These are phyloP conservation scores for Colletotrichum sp. DNA, from an alignment of 2,329 filamentous ascomycete species.

Conservation along the genomic window DNA sequence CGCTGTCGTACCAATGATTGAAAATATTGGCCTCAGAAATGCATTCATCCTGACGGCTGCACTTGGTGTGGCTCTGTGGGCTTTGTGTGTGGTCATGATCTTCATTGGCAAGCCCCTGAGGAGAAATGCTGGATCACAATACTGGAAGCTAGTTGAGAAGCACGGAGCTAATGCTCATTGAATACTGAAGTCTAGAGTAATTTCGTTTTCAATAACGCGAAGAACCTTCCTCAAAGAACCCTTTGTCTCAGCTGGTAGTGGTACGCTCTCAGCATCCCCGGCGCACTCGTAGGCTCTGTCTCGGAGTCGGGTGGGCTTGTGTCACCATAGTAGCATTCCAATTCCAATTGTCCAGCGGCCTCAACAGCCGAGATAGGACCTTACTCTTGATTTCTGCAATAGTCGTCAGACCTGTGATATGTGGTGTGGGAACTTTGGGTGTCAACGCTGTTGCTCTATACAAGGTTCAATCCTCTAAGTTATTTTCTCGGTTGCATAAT, in stretches of 20 bases:
- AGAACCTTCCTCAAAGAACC: neutral
- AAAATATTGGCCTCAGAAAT: conserved; percentile 22
- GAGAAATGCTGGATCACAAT: conserved; percentile 16
- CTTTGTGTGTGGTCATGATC: neutral
- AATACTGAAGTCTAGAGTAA: neutral
- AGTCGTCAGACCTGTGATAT: neutral
- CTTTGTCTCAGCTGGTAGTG: neutral
- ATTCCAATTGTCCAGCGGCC: rapidly evolving
- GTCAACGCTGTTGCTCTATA: rapidly evolving
- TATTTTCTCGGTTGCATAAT: neutral
- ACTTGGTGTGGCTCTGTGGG: conserved; percentile 23
- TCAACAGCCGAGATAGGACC: neutral
- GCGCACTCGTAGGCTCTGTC: neutral
- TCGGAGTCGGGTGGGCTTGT: neutral
- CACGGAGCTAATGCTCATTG: neutral
- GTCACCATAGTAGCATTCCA: neutral
- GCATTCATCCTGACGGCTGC: conserved; percentile 25
- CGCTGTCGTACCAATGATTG: conserved; percentile 28
- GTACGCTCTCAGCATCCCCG: neutral
- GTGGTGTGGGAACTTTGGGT: neutral
- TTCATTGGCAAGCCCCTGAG: conserved; percentile 21
- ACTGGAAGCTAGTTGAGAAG: conserved; percentile 25
- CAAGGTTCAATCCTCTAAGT: neutral
- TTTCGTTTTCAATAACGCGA: neutral
- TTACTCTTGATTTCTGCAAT: neutral